Percentiles rank a stretch among this genome's conserved stretches.
phyloP scores from a whole-genome alignment of 441 rosid species.

The Rhodomyrtus psidioides region DNA sequence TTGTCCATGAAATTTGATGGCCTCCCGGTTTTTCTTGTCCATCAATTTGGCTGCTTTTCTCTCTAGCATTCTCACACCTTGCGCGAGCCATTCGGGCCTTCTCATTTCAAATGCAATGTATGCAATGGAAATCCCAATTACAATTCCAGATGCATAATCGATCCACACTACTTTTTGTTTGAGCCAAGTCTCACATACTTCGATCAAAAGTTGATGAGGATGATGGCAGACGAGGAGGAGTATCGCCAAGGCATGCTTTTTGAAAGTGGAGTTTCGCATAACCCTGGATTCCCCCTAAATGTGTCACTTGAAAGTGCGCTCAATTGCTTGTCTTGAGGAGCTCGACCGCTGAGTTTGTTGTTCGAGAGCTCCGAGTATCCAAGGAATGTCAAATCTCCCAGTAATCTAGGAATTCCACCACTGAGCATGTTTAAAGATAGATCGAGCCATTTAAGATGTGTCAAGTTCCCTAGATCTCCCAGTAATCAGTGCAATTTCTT shows the following conservation, averaged over 20 bases:
- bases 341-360: not conserved
- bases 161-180: fast-evolving
- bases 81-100: not conserved
- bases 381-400: not conserved
- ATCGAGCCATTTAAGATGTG: not conserved
- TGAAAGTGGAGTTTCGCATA: not conserved
- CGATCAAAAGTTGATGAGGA: fast-evolving
- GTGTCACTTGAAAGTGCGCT: not conserved
- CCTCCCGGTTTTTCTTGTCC: not conserved
- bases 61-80: fast-evolving
- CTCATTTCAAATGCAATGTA: fast-evolving
- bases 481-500: not conserved
- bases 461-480: not conserved
- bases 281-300: not conserved
- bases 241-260: not conserved
- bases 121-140: not conserved
- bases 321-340: not conserved
- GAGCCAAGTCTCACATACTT: not conserved
- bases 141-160: not conserved
- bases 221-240: not conserved
- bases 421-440: not conserved
- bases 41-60: not conserved
- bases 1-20: not conserved
- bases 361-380: not conserved
- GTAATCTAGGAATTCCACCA: not conserved